Percentiles rank a stretch among this genome's conserved stretches.
Conservation (phyloP, 441 rosid genomes). For the Viola pubescens region DNA sequence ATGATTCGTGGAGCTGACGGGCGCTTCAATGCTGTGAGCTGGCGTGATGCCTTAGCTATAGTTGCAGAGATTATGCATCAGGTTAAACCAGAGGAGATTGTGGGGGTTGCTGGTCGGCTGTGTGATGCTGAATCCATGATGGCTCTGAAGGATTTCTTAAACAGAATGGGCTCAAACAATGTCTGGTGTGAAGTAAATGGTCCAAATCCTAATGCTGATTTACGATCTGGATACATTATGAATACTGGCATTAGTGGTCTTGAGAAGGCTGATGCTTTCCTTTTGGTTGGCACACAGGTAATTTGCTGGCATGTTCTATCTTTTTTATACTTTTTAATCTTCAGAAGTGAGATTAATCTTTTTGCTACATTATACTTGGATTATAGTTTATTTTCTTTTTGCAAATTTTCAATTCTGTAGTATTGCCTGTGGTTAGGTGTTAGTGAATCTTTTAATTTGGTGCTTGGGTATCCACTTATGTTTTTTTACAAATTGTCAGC, state of each 20-base stretch:
- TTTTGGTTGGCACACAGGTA: conserved; percentile 92
- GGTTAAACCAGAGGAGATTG: conserved; percentile 72
- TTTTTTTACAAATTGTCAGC: conserved; percentile 39
- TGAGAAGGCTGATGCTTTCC: conserved; percentile 86
- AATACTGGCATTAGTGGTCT: conserved; percentile 78
- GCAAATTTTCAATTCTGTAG: not conserved
- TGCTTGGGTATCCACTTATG: conserved; percentile 15
- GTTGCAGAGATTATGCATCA: conserved; percentile 75
- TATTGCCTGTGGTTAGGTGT: not conserved
- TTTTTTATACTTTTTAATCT: not conserved
- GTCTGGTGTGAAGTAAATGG: conserved; percentile 91
- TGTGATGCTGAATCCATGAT: conserved; percentile 99
- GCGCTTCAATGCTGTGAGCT: conserved; percentile 71
- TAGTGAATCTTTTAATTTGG: not conserved
- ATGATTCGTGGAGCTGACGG: conserved; percentile 93
- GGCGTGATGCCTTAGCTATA: conserved; percentile 89
- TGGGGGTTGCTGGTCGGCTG: conserved; percentile 81
- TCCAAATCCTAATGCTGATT: conserved; percentile 65
- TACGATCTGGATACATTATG: conserved; percentile 82
- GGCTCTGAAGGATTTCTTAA: conserved; percentile 82
- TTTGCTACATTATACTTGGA: not conserved
- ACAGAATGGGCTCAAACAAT: conserved; percentile 84
- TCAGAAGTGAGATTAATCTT: not conserved
- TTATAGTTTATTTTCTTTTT: not conserved
- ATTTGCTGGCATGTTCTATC: not conserved